Evolutionary conservation across 2,329 filamentous ascomycete genomes (phyloP).

Genomic region (Seiridium cupressi): DNA sequence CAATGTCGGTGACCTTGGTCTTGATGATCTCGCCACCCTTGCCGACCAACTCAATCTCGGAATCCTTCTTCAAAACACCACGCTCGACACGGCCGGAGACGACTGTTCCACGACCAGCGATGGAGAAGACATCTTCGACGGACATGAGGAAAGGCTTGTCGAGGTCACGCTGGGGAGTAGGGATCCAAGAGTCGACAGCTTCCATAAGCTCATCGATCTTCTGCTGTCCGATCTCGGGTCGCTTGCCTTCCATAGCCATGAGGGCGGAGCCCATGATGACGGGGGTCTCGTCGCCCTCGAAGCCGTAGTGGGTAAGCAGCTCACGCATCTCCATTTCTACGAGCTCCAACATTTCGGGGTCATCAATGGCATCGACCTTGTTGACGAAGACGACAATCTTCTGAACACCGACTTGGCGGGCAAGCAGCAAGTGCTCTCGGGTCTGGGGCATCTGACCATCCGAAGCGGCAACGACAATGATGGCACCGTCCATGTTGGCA

Average conservation of each 20-base stretch:
- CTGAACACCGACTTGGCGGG: constrained; percentile 97
- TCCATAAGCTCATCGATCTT: constrained; percentile 91
- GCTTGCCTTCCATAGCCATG: constrained; percentile 84
- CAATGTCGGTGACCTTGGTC: constrained; percentile 99
- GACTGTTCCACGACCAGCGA: constrained; percentile 91
- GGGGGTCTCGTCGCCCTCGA: constrained; percentile 96
- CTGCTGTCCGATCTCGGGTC: constrained; percentile 78
- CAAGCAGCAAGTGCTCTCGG: constrained; percentile 94
- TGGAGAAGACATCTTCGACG: constrained; percentile 89
- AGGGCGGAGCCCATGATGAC: constrained; percentile 97
- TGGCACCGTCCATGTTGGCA: constrained; percentile 98
- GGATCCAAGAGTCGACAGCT: constrained; percentile 94
- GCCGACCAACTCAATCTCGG: constrained; percentile 91
- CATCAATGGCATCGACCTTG: constrained; percentile 97
- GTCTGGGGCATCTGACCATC: constrained; percentile 99
- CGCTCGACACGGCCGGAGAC: constrained; percentile 97
- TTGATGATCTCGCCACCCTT: constrained; percentile 81
- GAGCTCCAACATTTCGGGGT: constrained; percentile 99
- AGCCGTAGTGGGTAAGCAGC: constrained; percentile 86
- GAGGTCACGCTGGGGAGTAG: constrained; percentile 86
- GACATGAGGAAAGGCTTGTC: constrained; percentile 99
- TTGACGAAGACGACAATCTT: constrained; percentile 99
- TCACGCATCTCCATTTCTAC: constrained; percentile 99
- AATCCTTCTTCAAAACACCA: constrained; percentile 88
- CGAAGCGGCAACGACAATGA: constrained; percentile 97